phyloP scores from a whole-genome alignment of 305 asterid species.

The Nicotiana rustica region DNA sequence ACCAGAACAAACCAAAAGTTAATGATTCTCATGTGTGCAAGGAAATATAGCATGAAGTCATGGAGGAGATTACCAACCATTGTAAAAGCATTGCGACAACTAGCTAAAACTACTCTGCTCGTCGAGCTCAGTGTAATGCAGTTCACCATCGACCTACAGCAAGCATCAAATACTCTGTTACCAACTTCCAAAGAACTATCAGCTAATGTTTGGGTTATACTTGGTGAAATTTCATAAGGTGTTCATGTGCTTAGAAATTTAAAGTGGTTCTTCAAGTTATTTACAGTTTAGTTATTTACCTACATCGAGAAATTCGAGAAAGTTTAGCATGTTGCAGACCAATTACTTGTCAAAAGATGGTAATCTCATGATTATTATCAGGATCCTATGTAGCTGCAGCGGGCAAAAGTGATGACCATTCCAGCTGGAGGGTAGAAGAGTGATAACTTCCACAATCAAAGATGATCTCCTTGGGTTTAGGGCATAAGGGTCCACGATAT shows the following conservation, averaged over 20 bases:
- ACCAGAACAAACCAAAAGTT: constrained; percentile 36
- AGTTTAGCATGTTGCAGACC: not conserved
- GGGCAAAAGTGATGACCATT: not conserved
- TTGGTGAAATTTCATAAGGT: constrained; percentile 5
- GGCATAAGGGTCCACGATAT: not conserved
- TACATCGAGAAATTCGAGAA: not conserved
- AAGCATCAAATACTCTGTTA: constrained; percentile 24
- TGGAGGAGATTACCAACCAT: constrained; percentile 61
- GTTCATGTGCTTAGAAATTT: constrained; percentile 26
- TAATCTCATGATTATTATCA: constrained; percentile 18
- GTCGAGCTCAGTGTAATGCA: constrained; percentile 92
- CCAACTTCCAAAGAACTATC: not conserved
- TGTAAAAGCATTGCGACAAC: constrained; percentile 92
- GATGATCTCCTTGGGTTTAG: not conserved
- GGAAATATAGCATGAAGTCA: constrained; percentile 27
- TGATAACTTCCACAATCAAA: constrained; percentile 9
- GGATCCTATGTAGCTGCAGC: constrained; percentile 23
- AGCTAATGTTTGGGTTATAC: not conserved
- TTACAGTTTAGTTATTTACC: constrained; percentile 5
- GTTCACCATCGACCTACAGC: constrained; percentile 93
- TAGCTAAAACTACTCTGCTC: constrained; percentile 85
- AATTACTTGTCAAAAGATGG: constrained; percentile 28
- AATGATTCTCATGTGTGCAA: constrained; percentile 10
- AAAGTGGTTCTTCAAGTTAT: not conserved
- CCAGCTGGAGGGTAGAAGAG: not conserved